A percentile compares a stretch with the other conserved stretches of the same genome.
phyloP scores from a whole-genome alignment of 2,329 filamentous ascomycete genomes.

The Pyrenochaeta sp. region DNA sequence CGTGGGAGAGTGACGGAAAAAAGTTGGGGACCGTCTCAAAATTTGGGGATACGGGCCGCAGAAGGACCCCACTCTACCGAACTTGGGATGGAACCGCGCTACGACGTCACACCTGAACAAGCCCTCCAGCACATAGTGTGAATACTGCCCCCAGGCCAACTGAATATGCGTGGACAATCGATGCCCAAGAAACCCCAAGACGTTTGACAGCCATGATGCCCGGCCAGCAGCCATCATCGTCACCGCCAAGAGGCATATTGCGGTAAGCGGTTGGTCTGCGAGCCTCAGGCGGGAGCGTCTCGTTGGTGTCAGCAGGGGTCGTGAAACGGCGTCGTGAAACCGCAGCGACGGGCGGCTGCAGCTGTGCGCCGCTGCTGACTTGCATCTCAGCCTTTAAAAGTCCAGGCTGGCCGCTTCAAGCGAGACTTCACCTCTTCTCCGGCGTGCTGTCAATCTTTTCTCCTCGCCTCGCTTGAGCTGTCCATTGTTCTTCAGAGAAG shows the following conservation, averaged over 20 bases:
- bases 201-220: background rate
- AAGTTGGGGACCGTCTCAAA: slow-evolving; percentile 16
- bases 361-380: slow-evolving; percentile 32
- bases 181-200: background rate
- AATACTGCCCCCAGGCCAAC: background rate
- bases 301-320: slow-evolving; percentile 44
- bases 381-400: slow-evolving; percentile 31
- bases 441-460: slow-evolving; percentile 18
- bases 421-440: slow-evolving; percentile 29
- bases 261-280: slow-evolving; percentile 9
- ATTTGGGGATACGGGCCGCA: slow-evolving; percentile 17
- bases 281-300: slow-evolving; percentile 33
- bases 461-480: slow-evolving; percentile 7
- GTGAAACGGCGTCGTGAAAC: slow-evolving; percentile 50
- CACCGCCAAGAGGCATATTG: slow-evolving; percentile 25
- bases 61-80: slow-evolving; percentile 10
- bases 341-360: slow-evolving; percentile 43
- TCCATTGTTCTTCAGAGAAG: slow-evolving; percentile 7
- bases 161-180: background rate
- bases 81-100: slow-evolving; percentile 1
- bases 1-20: slow-evolving; percentile 8
- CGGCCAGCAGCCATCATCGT: slow-evolving; percentile 13
- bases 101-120: background rate
- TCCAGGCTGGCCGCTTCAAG: slow-evolving; percentile 27
- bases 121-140: background rate